Conservation (phyloP, 352 stramenopile genomes). For the Aphanomyces astaci region DNA sequence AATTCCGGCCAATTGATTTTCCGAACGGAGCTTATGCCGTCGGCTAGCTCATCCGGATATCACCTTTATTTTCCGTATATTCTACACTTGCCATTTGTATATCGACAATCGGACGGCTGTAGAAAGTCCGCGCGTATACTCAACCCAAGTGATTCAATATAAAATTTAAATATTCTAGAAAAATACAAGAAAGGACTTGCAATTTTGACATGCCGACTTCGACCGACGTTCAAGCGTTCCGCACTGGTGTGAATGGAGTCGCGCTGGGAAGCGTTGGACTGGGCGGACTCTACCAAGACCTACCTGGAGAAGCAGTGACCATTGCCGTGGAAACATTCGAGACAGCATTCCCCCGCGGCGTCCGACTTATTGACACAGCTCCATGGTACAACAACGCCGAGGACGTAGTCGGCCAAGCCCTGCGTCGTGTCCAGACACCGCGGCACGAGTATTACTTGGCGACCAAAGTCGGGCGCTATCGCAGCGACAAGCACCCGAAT, state of each 20-base stretch:
- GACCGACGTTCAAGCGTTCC: neutral
- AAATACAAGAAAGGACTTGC: neutral
- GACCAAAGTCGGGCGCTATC: slow-evolving; percentile 71
- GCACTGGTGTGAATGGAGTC: neutral
- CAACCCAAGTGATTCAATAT: neutral
- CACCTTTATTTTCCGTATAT: slow-evolving; percentile 9
- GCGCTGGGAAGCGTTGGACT: slow-evolving; percentile 18
- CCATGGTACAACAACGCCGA: slow-evolving; percentile 80
- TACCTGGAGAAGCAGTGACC: slow-evolving; percentile 10
- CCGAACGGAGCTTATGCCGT: neutral
- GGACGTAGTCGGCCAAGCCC: slow-evolving; percentile 56
- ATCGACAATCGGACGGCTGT: neutral
- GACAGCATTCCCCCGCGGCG: slow-evolving; percentile 15
- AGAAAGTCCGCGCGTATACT: neutral
- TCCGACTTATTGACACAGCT: slow-evolving; percentile 57
- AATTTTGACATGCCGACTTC: neutral
- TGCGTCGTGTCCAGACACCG: slow-evolving; percentile 32
- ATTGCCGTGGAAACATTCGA: slow-evolving; percentile 17
- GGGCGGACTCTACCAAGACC: slow-evolving; percentile 20
- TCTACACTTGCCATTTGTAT: neutral
- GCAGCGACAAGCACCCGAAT: slow-evolving; percentile 30
- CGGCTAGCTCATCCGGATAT: neutral
- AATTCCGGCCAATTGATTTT: slow-evolving; percentile 16
- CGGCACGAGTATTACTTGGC: slow-evolving; percentile 47
- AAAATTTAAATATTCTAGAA: slow-evolving; percentile 4